Evolutionary conservation across 2,329 filamentous ascomycete genomes (phyloP).

Genomic region (Basipetospora sp.): DNA sequence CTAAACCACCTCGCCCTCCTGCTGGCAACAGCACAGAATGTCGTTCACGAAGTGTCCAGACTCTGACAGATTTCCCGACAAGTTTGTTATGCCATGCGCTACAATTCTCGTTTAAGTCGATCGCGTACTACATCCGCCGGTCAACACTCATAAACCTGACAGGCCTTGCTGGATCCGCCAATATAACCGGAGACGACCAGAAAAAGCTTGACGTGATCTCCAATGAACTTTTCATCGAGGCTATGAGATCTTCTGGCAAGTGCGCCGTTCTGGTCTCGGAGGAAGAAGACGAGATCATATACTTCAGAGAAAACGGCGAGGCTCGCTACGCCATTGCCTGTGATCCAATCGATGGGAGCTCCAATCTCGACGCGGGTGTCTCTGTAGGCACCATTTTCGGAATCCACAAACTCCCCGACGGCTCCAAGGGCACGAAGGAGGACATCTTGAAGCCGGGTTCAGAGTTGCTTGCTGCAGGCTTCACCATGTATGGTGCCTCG

Average conservation of each 20-base stretch:
- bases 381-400: slow-evolving; percentile 96
- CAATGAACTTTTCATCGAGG: slow-evolving; percentile 91
- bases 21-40: no score
- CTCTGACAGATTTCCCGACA: slow-evolving; percentile 4
- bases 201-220: slow-evolving; percentile 99
- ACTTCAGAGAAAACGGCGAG: slow-evolving; percentile 61
- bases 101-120: slow-evolving; percentile 99
- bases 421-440: slow-evolving; percentile 58
- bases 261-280: slow-evolving; percentile 91
- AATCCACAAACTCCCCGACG: slow-evolving; percentile 76
- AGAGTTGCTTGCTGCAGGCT: slow-evolving; percentile 85
- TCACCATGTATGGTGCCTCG: slow-evolving; percentile 99
- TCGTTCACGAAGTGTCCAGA: no score
- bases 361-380: slow-evolving; percentile 93
- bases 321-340: slow-evolving; percentile 90
- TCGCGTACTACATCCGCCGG: slow-evolving; percentile 96
- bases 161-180: slow-evolving; percentile 84
- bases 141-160: slow-evolving; percentile 90
- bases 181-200: slow-evolving; percentile 92
- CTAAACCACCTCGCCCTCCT: no score
- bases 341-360: slow-evolving; percentile 94
- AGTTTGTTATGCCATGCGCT: slow-evolving; percentile 93
- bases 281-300: slow-evolving; percentile 86
- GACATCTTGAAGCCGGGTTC: slow-evolving; percentile 82
- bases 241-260: slow-evolving; percentile 85